phyloP scores from a whole-genome alignment of 1,139 yeast genomes.

The Saccharomyces hybrid region DNA sequence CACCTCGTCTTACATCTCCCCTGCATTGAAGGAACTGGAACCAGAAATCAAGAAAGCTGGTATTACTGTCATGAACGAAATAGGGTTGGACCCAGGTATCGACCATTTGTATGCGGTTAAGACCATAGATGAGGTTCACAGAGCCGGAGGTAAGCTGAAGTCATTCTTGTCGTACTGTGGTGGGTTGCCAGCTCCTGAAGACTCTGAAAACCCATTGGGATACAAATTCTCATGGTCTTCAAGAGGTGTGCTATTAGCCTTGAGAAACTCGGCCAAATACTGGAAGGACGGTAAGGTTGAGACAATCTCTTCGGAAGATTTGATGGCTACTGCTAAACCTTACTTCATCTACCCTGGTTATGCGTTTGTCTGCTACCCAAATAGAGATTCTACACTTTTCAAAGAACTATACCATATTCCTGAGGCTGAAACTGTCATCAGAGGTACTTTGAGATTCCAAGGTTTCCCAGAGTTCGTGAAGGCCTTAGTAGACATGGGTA shows the following conservation, averaged over 20 bases:
- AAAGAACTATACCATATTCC: constrained; percentile 89
- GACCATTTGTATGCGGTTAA: constrained; percentile 97
- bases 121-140: constrained; percentile 95
- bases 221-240: constrained; percentile 99
- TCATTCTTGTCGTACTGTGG: constrained; percentile 96
- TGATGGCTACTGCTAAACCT: constrained; percentile 93
- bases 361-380: constrained; percentile 92
- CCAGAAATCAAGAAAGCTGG: constrained; percentile 77
- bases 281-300: constrained; percentile 81
- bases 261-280: constrained; percentile 87
- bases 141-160: constrained; percentile 82
- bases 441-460: constrained; percentile 96
- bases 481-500: constrained; percentile 88
- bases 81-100: constrained; percentile 95
- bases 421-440: constrained; percentile 92
- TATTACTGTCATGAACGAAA: constrained; percentile 85
- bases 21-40: constrained; percentile 78
- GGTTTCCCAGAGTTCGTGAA: constrained; percentile 98
- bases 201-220: constrained; percentile 95
- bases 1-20: constrained; percentile 93
- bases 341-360: constrained; percentile 94
- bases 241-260: constrained; percentile 91
- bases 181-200: constrained; percentile 97
- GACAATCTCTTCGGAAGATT: constrained; percentile 75
- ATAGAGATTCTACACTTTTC: constrained; percentile 94